Evolutionary conservation across 495 filamentous ascomycete genomes (phyloP).

Genomic region (Aspergillus taichungensis): DNA sequence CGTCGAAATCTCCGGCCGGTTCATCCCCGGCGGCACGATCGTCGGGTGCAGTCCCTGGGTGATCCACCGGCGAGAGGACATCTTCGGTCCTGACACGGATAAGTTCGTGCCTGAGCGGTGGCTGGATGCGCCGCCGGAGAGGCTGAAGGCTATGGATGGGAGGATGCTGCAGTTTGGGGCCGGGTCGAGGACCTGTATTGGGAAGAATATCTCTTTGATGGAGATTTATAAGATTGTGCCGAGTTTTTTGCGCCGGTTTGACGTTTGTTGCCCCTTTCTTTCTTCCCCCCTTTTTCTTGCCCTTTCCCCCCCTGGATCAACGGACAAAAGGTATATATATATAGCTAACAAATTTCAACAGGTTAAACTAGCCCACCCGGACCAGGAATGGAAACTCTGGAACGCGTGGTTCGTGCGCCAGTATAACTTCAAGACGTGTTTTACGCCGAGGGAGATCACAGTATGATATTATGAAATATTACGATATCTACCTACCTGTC

Average conservation of each 20-base stretch:
- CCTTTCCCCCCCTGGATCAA: no score
- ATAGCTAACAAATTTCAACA: no score
- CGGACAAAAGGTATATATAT: no score
- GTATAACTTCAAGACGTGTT: slow-evolving; percentile 8
- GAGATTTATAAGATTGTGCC: slow-evolving; percentile 79
- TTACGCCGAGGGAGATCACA: neutral
- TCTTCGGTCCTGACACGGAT: slow-evolving; percentile 53
- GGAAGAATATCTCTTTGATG: slow-evolving; percentile 65
- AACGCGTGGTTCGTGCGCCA: slow-evolving; percentile 30
- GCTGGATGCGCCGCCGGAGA: slow-evolving; percentile 34
- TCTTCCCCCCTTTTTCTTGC: slow-evolving; percentile 35
- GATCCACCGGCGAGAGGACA: slow-evolving; percentile 45
- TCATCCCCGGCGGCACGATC: slow-evolving; percentile 52
- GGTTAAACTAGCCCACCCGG: slow-evolving; percentile 6
- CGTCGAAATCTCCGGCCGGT: slow-evolving; percentile 35
- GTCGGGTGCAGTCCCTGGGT: slow-evolving; percentile 55
- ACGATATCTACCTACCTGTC: no score
- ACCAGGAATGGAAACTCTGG: slow-evolving; percentile 14
- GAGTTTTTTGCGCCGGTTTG: slow-evolving; percentile 59
- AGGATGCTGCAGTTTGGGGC: slow-evolving; percentile 58
- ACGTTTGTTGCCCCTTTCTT: slow-evolving; percentile 37
- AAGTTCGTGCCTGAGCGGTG: slow-evolving; percentile 52
- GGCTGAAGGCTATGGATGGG: slow-evolving; percentile 47
- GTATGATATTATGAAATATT: slow-evolving; percentile 18
- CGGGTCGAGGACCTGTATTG: slow-evolving; percentile 55